Evolutionary conservation across 73 alveolate species (phyloP).

Genomic region (Urostyla sp.): DNA sequence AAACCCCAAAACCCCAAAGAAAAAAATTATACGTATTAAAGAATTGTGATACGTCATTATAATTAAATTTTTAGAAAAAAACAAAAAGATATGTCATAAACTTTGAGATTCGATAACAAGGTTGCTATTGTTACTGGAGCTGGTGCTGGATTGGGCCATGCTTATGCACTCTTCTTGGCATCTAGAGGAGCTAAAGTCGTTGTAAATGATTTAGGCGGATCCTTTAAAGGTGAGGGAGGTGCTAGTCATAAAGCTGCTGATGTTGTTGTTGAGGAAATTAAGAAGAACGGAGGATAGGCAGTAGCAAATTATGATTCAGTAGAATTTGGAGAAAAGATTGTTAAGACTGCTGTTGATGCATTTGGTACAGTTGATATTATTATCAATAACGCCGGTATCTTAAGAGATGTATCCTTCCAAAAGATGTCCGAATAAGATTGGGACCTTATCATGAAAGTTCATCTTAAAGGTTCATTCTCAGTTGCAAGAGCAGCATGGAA

Average conservation of each 20-base stretch:
- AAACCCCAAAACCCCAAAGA: no score
- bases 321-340: conserved; percentile 94
- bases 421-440: conserved; percentile 94
- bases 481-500: conserved; percentile 91
- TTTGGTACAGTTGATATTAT: conserved; percentile 90
- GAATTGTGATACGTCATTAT: no score
- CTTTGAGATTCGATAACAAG: conserved; percentile 75
- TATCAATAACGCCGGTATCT: conserved; percentile 98
- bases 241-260: conserved; percentile 78
- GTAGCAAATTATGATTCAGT: conserved; percentile 96
- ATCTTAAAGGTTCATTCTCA: conserved; percentile 81
- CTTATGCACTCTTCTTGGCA: conserved; percentile 87
- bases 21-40: no score
- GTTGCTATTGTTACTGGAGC: conserved; percentile 92
- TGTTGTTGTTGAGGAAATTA: conserved; percentile 91
- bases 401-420: conserved; percentile 90
- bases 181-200: conserved; percentile 91
- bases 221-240: conserved; percentile 79
- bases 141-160: conserved; percentile 91
- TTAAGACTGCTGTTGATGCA: conserved; percentile 94
- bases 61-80: no score
- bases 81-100: background rate
- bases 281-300: conserved; percentile 93
- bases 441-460: conserved; percentile 84
- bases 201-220: conserved; percentile 90